Evolutionary conservation across 805 yeast species (phyloP).

Genomic region (Komagataella pseudopastoris): DNA sequence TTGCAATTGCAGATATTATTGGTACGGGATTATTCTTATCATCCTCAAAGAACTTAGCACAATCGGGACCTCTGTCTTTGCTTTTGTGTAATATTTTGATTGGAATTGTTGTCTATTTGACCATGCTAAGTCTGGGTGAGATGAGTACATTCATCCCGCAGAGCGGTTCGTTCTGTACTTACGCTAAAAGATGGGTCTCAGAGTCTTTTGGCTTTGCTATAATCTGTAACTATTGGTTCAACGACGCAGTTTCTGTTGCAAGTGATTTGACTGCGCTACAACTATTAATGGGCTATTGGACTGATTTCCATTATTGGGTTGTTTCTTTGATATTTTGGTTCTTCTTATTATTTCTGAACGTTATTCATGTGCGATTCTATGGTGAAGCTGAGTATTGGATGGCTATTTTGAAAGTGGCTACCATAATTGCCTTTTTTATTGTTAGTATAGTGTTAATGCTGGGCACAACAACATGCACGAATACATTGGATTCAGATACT

Average conservation of each 20-base stretch:
- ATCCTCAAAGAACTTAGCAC: conserved; percentile 33
- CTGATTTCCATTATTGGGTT: conserved; percentile 34
- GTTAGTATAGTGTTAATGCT: conserved; percentile 42
- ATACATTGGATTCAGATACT: conserved; percentile 32
- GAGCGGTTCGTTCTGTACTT: conserved; percentile 39
- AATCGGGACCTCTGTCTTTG: conserved; percentile 40
- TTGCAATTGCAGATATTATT: conserved; percentile 31
- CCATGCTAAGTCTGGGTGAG: conserved; percentile 41
- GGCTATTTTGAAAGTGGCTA: conserved; percentile 50
- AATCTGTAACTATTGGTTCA: conserved; percentile 35
- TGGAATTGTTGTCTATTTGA: conserved; percentile 36
- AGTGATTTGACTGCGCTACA: conserved; percentile 34
- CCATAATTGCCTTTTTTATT: conserved; percentile 43
- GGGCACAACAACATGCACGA: conserved; percentile 39
- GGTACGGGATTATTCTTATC: conserved; percentile 46
- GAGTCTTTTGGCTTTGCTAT: conserved; percentile 40
- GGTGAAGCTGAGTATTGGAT: conserved; percentile 57
- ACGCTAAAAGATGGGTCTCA: conserved; percentile 33
- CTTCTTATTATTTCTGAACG: conserved; percentile 26
- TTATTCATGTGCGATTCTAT: conserved; percentile 41
- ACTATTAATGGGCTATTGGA: conserved; percentile 32
- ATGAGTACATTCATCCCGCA: conserved; percentile 42
- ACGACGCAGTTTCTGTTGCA: conserved; percentile 34
- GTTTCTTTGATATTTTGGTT: conserved; percentile 41
- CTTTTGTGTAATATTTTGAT: conserved; percentile 34